Conservation (phyloP, 352 stramenopile species). For the Pythium sukuiense region DNA sequence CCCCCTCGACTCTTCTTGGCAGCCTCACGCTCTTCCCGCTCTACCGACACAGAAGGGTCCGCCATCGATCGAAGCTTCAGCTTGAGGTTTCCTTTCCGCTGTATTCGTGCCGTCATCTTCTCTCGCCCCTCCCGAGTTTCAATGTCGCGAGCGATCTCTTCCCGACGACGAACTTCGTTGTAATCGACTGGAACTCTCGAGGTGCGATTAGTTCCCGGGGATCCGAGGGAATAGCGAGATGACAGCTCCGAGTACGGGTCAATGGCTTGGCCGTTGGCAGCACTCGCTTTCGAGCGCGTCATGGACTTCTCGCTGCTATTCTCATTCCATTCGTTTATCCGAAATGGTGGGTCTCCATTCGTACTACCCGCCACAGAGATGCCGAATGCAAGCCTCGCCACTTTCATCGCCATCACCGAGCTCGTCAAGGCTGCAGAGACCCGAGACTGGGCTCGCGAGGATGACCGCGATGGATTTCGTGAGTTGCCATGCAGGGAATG, state of each 20-base stretch:
- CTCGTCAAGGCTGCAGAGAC: constrained; percentile 24
- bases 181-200: constrained; percentile 34
- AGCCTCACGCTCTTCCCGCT: constrained; percentile 37
- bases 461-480: constrained; percentile 17
- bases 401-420: constrained; percentile 30
- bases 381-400: constrained; percentile 22
- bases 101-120: constrained; percentile 33
- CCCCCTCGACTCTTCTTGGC: constrained; percentile 11
- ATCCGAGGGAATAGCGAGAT: constrained; percentile 21
- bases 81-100: constrained; percentile 40
- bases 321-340: constrained; percentile 23
- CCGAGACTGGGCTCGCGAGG: constrained; percentile 16
- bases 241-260: constrained; percentile 7
- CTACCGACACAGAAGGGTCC: constrained; percentile 49
- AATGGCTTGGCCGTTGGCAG: neutral
- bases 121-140: constrained; percentile 37
- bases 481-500: constrained; percentile 8
- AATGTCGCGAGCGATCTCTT: constrained; percentile 49
- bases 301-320: constrained; percentile 5
- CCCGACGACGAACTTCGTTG: constrained; percentile 37
- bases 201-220: constrained; percentile 10
- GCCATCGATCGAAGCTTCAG: constrained; percentile 52
- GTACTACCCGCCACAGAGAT: neutral
- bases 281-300: neutral
- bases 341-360: constrained; percentile 8